Conservation (phyloP, 192 early-diverging fungal species). For the Geosiphon pyriformis region DNA sequence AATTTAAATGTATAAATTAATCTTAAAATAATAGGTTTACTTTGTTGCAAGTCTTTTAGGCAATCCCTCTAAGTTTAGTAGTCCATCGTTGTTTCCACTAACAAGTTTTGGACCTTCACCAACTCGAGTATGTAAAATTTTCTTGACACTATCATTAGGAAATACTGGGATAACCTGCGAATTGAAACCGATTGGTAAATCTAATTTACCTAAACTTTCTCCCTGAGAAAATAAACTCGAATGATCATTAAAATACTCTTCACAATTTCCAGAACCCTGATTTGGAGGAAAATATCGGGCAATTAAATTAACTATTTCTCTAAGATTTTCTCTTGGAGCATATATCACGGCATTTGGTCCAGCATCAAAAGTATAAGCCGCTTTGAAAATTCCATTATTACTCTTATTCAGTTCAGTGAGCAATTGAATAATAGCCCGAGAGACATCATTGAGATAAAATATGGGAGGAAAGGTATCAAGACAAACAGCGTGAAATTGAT, state of each 20-base stretch:
- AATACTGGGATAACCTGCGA: constrained; percentile 54
- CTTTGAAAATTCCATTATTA: constrained; percentile 53
- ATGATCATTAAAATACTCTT: constrained; percentile 54
- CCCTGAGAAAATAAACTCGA: constrained; percentile 32
- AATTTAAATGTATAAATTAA: too few species aligned
- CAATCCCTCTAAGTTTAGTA: constrained; percentile 60
- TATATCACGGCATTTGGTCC: constrained; percentile 99
- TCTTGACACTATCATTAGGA: constrained; percentile 65
- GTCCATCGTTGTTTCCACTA: constrained; percentile 40
- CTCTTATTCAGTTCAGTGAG: constrained; percentile 79
- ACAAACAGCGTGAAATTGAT: constrained; percentile 99
- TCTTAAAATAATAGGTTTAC: too few species aligned
- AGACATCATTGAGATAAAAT: constrained; percentile 95
- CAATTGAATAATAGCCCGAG: constrained; percentile 77
- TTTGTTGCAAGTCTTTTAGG: constrained; percentile 53
- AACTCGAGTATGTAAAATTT: constrained; percentile 86
- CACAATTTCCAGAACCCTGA: constrained; percentile 21
- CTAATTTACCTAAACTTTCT: constrained; percentile 21
- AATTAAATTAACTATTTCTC: constrained; percentile 79
- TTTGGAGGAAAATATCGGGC: constrained; percentile 78
- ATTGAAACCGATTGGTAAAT: constrained; percentile 48
- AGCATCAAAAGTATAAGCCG: constrained; percentile 98
- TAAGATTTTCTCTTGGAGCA: constrained; percentile 70
- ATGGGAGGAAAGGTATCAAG: constrained; percentile 99
- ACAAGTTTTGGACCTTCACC: constrained; percentile 91